These are phyloP conservation scores for Singerocomus rubriflavus DNA, from an alignment of 1,284 basidiomycete species.

Conservation along the genomic window DNA sequence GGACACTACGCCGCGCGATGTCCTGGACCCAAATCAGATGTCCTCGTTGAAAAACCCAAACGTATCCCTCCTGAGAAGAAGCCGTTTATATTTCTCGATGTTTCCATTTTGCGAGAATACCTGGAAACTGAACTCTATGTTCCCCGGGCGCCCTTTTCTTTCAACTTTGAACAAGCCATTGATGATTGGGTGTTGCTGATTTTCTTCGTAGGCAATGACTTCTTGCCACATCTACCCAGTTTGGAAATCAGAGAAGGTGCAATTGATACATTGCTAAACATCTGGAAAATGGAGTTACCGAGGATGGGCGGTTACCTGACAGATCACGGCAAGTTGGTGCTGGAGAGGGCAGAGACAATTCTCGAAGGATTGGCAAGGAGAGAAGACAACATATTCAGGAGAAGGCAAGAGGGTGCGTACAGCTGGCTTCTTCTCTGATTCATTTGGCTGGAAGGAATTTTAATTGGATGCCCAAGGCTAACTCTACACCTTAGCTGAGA, in stretches of 20 bases:
- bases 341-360: conserved; percentile 88
- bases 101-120: conserved; percentile 94
- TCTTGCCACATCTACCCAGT: conserved; percentile 95
- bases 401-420: conserved; percentile 83
- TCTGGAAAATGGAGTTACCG: conserved; percentile 92
- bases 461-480: conserved; percentile 9
- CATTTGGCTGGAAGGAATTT: not conserved
- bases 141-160: conserved; percentile 77
- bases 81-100: conserved; percentile 99
- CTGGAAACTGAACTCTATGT: conserved; percentile 93
- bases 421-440: conserved; percentile 9
- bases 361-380: conserved; percentile 89
- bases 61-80: conserved; percentile 77
- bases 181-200: conserved; percentile 99
- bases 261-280: conserved; percentile 93
- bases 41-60: conserved; percentile 63
- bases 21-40: conserved; percentile 69
- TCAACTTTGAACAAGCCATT: conserved; percentile 94
- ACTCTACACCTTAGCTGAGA: conserved; percentile 63
- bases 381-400: conserved; percentile 96
- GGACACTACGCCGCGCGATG: conserved; percentile 96
- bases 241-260: conserved; percentile 99
- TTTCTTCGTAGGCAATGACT: conserved; percentile 99
- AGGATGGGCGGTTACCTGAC: conserved; percentile 97
- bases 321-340: conserved; percentile 88